Evolutionary conservation across 495 filamentous ascomycete species (phyloP), one percentile per base, ranked within the genome.

Genomic region (Penicillium alfredii): DNA sequence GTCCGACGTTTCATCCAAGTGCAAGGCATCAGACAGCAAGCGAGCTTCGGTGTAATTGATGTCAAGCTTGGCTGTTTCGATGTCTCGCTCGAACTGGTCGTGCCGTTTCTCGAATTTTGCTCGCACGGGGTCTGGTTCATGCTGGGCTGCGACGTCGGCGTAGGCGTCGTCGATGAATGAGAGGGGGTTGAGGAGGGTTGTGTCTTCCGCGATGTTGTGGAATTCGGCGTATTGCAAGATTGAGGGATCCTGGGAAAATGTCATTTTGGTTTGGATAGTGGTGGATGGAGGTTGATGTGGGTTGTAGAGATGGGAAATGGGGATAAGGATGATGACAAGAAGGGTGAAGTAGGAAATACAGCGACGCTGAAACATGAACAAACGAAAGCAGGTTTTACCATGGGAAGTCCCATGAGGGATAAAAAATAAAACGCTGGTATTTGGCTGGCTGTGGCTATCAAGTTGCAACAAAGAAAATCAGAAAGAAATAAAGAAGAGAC

Each of bases 201-300:
- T n/a, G n/a, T n/a, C n/a, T n/a, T 12, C 42, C 0, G 55, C 54
- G 25, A 69, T 51, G 9, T 55, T 60, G 25, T 68, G 42, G 27
- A 64, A 66, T 13, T 63, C 56, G 15, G 68, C 65, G 30, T 73
- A 74, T 13, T 71, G 60, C 20, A 65, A 33, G 8, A 68, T 30
- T 19, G 58, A 52, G 12, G 60, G 51, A n/a, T 60, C n/a, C n/a
- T n/a, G n/a, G n/a, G n/a, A n/a, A n/a, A 49, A 13, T 31, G 11
- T 20, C 26, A 12, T 20, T 41, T 28, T 22, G 42, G 44, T 56
- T 58, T 55, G 30, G 17, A 22, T 21, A 20, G 17, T 13, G 1
- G 22, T 24, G 20, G 14, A 20, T 8, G 23, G 5, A 7, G 22
- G 22, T 8, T 8, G 5, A 25, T 25, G 23, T 25, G 8, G n/a